Evolutionary conservation across 1,284 basidiomycete genomes (phyloP).

Genomic region (Trametes sp.): DNA sequence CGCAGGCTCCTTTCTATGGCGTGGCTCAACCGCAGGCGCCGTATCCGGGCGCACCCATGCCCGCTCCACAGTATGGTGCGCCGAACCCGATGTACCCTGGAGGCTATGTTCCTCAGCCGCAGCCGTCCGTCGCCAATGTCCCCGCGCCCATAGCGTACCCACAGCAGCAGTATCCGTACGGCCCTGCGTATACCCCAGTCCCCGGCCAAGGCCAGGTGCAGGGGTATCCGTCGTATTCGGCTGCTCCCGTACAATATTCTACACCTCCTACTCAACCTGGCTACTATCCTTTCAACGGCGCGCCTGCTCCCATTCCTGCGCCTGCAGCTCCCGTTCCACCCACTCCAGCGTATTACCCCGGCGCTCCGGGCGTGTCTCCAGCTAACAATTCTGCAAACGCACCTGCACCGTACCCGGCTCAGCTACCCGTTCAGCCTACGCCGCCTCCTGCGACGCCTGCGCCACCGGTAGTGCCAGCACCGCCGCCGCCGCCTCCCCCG

Average conservation of each 20-base stretch:
- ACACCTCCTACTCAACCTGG: slow-evolving; percentile 2
- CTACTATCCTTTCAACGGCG: slow-evolving; percentile 9
- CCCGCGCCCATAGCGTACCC: slow-evolving; percentile 14
- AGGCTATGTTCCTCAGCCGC: slow-evolving; percentile 13
- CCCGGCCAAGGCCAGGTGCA: slow-evolving; percentile 10
- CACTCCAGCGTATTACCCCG: slow-evolving; percentile 3
- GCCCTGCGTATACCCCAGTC: background rate
- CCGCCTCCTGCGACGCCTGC: background rate
- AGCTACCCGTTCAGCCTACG: background rate
- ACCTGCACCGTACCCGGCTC: slow-evolving; percentile 4
- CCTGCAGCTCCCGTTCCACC: background rate
- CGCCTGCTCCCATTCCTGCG: background rate
- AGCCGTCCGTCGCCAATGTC: background rate
- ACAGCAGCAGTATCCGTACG: slow-evolving; percentile 17
- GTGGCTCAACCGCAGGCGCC: slow-evolving; percentile 8
- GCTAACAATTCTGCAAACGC: background rate
- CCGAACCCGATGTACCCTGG: slow-evolving; percentile 9
- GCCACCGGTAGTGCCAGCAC: background rate
- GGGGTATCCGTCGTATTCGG: slow-evolving; percentile 17
- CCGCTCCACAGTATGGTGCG: slow-evolving; percentile 9
- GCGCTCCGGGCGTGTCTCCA: background rate
- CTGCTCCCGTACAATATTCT: slow-evolving; percentile 7
- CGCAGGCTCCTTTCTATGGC: slow-evolving; percentile 17
- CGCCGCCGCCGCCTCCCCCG: background rate
- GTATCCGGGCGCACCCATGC: slow-evolving; percentile 6